phyloP scores from a whole-genome alignment of 768 basidiomycete species.

The Tylopilus intermedius region DNA sequence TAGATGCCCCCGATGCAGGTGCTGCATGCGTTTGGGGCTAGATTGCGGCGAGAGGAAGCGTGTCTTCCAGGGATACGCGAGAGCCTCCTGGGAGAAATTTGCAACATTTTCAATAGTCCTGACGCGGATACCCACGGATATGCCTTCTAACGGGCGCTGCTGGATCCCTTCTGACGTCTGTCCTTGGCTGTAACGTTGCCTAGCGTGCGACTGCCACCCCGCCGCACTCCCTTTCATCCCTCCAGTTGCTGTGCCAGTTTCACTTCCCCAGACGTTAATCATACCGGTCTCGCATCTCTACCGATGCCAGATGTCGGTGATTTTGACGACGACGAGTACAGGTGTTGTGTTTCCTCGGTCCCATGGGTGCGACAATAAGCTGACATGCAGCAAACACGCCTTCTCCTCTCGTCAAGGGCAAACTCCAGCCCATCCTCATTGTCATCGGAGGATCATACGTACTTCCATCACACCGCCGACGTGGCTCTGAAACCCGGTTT shows the following conservation, averaged over 20 bases:
- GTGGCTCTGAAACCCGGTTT: constrained; percentile 27
- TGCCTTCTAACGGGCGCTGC: too few relatives aligned
- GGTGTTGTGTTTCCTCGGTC: constrained; percentile 13
- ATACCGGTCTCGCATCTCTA: constrained; percentile 4
- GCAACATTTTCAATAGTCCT: too few relatives aligned
- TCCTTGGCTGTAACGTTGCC: constrained; percentile 6
- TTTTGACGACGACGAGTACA: constrained; percentile 28
- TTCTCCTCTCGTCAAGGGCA: constrained; percentile 10
- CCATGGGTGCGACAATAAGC: neutral
- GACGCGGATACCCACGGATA: too few relatives aligned
- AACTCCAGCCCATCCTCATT: constrained; percentile 28
- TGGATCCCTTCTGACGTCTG: constrained; percentile 2
- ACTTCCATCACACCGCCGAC: constrained; percentile 12
- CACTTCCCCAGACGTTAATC: neutral
- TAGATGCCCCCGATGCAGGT: too few relatives aligned
- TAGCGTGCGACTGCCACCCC: neutral
- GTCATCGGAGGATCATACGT: constrained; percentile 18
- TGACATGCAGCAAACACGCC: neutral
- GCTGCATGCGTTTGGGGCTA: too few relatives aligned
- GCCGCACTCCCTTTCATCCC: constrained; percentile 1
- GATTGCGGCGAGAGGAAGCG: too few relatives aligned
- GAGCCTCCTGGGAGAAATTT: too few relatives aligned
- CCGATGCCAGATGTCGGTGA: constrained; percentile 26
- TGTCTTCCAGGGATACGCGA: too few relatives aligned
- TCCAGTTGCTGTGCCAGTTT: constrained; percentile 4